Evolutionary conservation across 2,329 filamentous ascomycete species (phyloP), one percentile per base, ranked within the genome.

Genomic region (Ophiosphaerella korrae): DNA sequence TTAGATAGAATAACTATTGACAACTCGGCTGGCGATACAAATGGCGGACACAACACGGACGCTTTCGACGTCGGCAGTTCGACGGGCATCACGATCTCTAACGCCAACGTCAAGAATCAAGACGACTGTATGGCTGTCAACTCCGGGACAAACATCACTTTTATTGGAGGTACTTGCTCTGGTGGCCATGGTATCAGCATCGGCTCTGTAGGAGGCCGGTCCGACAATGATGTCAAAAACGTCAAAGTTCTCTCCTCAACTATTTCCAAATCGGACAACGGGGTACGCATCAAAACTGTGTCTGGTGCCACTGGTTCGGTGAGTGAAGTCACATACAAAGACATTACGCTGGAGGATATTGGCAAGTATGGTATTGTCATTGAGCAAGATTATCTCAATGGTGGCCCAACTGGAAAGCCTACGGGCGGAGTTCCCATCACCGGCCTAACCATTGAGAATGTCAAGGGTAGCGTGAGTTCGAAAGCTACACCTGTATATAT

Each of bases 41-140:
- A 62, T 24, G 62, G 60, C 33, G 71, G 70, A 37, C 71, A 74
- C 62, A 85, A 85, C 73, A 85, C 82, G 2, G 82, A 85, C 59
- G 80, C 73, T 1, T 86, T 85, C 58, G 82, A 85, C 50, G 77
- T 86, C 42, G 79, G 80, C 42, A 73, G 67, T 32, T 79, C 75
- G 13, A 74, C 70, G 21, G 74, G 74, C 32, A 72, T 84, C 33
- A 78, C 73, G 43, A 84, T 85, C 64, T 73, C 73, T 44, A 77
- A 78, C 36, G 80, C 80, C 23, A 76, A 72, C 47, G 74, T 84
- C 47, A 75, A 80, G 64, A 84, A 84, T 72, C 83, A 85, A 69
- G 82, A 85, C 53, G 83, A 85, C 62, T 85, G 82, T 60, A 69
- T 85, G 9, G 83, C 82, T 31, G 72, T 85, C 60, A 85, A 84